These are phyloP conservation scores for Dillenia suffruticosa DNA, from an alignment of 164 flowering plant species.

Conservation along the genomic window DNA sequence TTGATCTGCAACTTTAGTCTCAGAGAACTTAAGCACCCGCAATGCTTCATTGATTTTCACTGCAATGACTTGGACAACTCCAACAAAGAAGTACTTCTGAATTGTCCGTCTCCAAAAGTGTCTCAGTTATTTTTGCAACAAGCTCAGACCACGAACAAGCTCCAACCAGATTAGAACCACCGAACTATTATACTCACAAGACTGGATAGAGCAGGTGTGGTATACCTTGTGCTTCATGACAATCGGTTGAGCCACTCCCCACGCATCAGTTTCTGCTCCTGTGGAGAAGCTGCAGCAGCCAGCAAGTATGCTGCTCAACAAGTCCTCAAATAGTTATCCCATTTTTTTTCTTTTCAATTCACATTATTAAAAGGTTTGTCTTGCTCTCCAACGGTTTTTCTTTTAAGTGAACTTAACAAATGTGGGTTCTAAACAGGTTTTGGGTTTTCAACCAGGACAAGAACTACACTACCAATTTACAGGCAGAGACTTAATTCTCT, in stretches of 20 bases:
- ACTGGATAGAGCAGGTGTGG: too few species aligned
- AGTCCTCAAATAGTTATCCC: too few species aligned
- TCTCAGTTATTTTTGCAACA: background rate
- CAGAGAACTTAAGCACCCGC: background rate
- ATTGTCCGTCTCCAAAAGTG: background rate
- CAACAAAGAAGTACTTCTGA: too few species aligned
- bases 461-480: too few species aligned
- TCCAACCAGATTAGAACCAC: background rate
- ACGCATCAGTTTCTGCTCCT: background rate
- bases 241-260: background rate
- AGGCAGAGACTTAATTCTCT: too few species aligned
- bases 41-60: background rate
- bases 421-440: too few species aligned
- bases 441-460: too few species aligned
- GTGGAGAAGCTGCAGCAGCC: background rate
- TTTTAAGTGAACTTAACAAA: too few species aligned
- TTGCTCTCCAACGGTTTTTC: too few species aligned
- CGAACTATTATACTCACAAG: background rate
- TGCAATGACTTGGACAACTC: background rate
- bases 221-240: constrained; percentile 1
- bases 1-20: background rate
- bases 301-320: too few species aligned
- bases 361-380: too few species aligned
- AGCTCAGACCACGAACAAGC: background rate
- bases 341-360: too few species aligned